phyloP scores from a whole-genome alignment of 345 rosid species.

The Gossypium bickii region DNA sequence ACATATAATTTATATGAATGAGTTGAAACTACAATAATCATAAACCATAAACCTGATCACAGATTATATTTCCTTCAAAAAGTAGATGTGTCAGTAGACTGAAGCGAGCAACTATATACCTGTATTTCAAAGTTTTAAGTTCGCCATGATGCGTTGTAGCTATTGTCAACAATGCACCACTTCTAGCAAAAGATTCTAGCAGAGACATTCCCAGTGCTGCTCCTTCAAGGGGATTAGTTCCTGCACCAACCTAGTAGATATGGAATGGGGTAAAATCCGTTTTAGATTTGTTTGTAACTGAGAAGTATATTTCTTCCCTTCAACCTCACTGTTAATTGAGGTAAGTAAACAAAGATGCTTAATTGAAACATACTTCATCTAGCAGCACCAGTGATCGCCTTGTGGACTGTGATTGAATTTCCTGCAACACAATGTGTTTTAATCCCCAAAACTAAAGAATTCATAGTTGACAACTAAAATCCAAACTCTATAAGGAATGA shows the following conservation, averaged over 20 bases:
- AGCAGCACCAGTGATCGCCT: conserved; percentile 73
- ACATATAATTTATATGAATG: neutral
- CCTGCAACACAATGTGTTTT: conserved; percentile 45
- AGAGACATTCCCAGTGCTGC: conserved; percentile 93
- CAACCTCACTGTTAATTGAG: neutral
- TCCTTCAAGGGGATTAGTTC: conserved; percentile 98
- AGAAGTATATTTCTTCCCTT: neutral
- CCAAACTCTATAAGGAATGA: neutral
- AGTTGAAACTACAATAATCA: neutral
- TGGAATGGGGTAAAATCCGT: conserved; percentile 4
- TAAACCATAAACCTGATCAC: neutral
- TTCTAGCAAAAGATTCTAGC: conserved; percentile 76
- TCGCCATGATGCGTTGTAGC: conserved; percentile 95
- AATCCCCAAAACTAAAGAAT: neutral
- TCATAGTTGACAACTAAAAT: neutral
- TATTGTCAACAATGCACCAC: conserved; percentile 72
- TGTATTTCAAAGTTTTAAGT: conserved; percentile 87
- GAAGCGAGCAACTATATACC: conserved; percentile 34
- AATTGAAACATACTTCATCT: conserved; percentile 68
- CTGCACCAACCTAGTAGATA: conserved; percentile 73
- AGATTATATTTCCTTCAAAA: conserved; percentile 3
- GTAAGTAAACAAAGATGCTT: neutral
- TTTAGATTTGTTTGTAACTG: conserved; percentile 9
- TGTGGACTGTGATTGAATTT: conserved; percentile 69
- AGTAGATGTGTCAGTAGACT: neutral